phyloP scores from a whole-genome alignment of 169 alveolate species.

The Theileria luwenshuni region DNA sequence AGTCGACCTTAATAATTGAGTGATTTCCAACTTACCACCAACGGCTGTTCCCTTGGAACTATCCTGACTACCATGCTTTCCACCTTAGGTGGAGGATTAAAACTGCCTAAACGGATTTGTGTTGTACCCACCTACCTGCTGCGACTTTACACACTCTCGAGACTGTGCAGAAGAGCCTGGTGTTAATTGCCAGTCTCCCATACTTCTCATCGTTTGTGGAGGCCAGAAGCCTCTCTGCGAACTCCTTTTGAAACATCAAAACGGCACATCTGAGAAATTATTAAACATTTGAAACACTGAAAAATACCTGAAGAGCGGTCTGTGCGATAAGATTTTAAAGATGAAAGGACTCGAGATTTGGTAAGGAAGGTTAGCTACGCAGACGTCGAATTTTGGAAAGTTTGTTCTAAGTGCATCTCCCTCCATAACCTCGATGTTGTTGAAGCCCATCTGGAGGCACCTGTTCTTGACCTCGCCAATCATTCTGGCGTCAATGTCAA shows the following conservation, averaged over 20 bases:
- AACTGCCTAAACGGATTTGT: slow-evolving; percentile 85
- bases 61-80: slow-evolving; percentile 97
- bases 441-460: slow-evolving; percentile 83
- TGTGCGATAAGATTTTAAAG: slow-evolving; percentile 94
- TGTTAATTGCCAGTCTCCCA: slow-evolving; percentile 96
- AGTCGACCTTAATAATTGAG: slow-evolving; percentile 79
- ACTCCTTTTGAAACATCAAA: slow-evolving; percentile 98
- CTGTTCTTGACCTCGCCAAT: slow-evolving; percentile 97
- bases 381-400: slow-evolving; percentile 95
- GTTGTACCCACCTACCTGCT: slow-evolving; percentile 29
- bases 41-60: slow-evolving; percentile 92
- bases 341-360: slow-evolving; percentile 98
- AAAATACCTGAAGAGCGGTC: slow-evolving; percentile 89
- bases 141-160: slow-evolving; percentile 92
- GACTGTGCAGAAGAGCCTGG: slow-evolving; percentile 89
- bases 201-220: slow-evolving; percentile 93
- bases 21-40: slow-evolving; percentile 70
- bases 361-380: slow-evolving; percentile 99
- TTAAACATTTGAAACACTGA: neutral
- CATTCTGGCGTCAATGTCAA: slow-evolving; percentile 99
- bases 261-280: slow-evolving; percentile 90
- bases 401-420: slow-evolving; percentile 94
- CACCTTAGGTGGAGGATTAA: slow-evolving; percentile 99
- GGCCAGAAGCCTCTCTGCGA: slow-evolving; percentile 96
- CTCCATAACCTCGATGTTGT: slow-evolving; percentile 84